These are phyloP conservation scores for Kalaharituber pfeilii DNA, from an alignment of 2,329 filamentous ascomycete genomes.

Conservation along the genomic window DNA sequence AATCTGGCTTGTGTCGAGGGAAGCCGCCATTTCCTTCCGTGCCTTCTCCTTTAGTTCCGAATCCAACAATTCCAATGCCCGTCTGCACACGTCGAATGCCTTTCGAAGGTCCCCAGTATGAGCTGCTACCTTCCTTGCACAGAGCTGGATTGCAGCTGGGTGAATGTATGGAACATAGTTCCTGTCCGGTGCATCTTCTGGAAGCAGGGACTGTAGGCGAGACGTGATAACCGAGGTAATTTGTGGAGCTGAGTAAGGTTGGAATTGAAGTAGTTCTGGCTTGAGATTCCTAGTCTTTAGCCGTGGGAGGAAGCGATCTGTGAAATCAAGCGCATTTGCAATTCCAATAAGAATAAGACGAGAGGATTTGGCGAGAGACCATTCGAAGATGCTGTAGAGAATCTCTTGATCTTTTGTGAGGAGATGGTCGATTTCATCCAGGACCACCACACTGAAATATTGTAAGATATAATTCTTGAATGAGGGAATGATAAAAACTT, in stretches of 20 bases:
- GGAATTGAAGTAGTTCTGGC: constrained; percentile 73
- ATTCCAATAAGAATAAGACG: constrained; percentile 75
- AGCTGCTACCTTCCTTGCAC: constrained; percentile 81
- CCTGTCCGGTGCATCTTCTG: constrained; percentile 31
- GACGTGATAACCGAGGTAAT: constrained; percentile 74
- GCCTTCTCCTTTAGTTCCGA: constrained; percentile 58
- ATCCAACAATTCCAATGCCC: constrained; percentile 78
- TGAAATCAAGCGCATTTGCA: constrained; percentile 88
- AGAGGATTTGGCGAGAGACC: constrained; percentile 70
- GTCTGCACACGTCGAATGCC: constrained; percentile 82
- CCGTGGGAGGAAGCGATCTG: constrained; percentile 82
- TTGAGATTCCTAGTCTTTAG: constrained; percentile 85
- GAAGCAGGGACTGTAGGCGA: constrained; percentile 59
- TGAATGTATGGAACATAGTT: constrained; percentile 74
- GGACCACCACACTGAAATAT: constrained; percentile 52
- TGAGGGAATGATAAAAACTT: neutral
- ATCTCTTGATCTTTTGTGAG: constrained; percentile 76
- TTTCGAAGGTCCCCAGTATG: constrained; percentile 90
- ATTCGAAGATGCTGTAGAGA: constrained; percentile 88
- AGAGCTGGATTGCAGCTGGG: constrained; percentile 81
- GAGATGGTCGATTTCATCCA: constrained; percentile 92
- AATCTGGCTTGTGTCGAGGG: constrained; percentile 26
- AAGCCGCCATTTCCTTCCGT: constrained; percentile 38
- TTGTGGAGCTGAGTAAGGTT: constrained; percentile 77
- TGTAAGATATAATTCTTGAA: neutral